Evolutionary conservation across 306 rosid genomes (phyloP).

Genomic region (Lithocarpus polystachyus): DNA sequence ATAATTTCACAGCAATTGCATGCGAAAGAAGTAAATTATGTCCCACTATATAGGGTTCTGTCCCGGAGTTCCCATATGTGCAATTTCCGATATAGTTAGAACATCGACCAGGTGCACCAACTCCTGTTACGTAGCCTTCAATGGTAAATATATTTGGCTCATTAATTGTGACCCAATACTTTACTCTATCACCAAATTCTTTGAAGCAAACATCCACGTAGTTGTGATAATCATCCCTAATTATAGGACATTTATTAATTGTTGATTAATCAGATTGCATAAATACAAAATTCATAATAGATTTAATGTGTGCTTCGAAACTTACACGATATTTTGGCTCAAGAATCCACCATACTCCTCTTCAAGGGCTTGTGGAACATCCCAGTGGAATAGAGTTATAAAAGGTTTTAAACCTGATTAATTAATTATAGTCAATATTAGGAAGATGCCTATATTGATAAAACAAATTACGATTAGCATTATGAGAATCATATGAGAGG

Average conservation of each 20-base stretch:
- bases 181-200: slow-evolving; percentile 66
- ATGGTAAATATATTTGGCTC: slow-evolving; percentile 44
- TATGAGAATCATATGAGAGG: background rate
- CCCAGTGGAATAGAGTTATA: slow-evolving; percentile 56
- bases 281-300: too few relatives aligned
- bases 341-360: slow-evolving; percentile 55
- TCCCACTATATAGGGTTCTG: slow-evolving; percentile 42
- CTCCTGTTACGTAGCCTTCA: slow-evolving; percentile 37
- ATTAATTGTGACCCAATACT: slow-evolving; percentile 65
- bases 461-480: background rate
- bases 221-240: slow-evolving; percentile 46
- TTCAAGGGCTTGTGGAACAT: slow-evolving; percentile 56
- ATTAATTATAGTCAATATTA: background rate
- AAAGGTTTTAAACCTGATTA: slow-evolving; percentile 40
- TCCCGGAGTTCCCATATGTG: slow-evolving; percentile 37
- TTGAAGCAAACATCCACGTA: slow-evolving; percentile 58
- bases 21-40: slow-evolving; percentile 43
- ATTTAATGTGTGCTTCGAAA: background rate
- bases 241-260: background rate
- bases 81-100: slow-evolving; percentile 40
- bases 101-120: slow-evolving; percentile 48
- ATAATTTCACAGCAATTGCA: slow-evolving; percentile 35
- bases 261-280: too few relatives aligned
- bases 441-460: background rate
- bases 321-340: slow-evolving; percentile 48